phyloP scores from a whole-genome alignment of 2,329 filamentous ascomycete species.

The Colletotrichum sp. region DNA sequence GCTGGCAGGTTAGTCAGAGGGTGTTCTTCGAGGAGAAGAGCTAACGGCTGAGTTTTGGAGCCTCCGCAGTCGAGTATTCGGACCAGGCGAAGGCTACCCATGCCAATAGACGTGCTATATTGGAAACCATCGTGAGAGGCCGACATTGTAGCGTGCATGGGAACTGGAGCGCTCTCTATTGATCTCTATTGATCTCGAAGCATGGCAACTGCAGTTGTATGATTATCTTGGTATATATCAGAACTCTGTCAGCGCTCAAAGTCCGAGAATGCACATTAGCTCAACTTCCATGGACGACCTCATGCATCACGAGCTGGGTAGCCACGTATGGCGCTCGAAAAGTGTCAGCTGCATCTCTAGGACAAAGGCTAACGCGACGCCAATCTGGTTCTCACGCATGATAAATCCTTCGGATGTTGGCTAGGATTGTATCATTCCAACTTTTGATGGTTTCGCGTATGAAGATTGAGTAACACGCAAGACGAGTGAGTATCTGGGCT shows the following conservation, averaged over 20 bases:
- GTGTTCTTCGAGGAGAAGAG: slow-evolving; percentile 1
- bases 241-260: not conserved
- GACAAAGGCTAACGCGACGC: not conserved
- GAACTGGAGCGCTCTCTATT: not conserved
- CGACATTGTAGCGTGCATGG: not conserved
- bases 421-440: not conserved
- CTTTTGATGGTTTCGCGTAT: not conserved
- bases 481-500: not conserved
- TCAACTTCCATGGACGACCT: not conserved
- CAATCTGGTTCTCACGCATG: slow-evolving; percentile 13
- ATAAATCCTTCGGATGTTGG: not conserved
- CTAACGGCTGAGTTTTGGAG: not conserved
- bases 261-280: not conserved
- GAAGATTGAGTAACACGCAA: not conserved
- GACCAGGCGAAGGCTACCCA: not conserved
- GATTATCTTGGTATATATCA: not conserved
- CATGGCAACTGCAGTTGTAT: not conserved
- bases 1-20: not conserved
- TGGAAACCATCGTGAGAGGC: not conserved
- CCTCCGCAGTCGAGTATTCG: not conserved
- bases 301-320: not conserved
- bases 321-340: not conserved
- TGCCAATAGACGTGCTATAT: not conserved
- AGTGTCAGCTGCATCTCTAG: slow-evolving; percentile 6
- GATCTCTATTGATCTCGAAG: not conserved